Evolutionary conservation across 164 flowering plant genomes (phyloP), one percentile per base, ranked within the genome.

Genomic region (Macadamia tetraphylla): DNA sequence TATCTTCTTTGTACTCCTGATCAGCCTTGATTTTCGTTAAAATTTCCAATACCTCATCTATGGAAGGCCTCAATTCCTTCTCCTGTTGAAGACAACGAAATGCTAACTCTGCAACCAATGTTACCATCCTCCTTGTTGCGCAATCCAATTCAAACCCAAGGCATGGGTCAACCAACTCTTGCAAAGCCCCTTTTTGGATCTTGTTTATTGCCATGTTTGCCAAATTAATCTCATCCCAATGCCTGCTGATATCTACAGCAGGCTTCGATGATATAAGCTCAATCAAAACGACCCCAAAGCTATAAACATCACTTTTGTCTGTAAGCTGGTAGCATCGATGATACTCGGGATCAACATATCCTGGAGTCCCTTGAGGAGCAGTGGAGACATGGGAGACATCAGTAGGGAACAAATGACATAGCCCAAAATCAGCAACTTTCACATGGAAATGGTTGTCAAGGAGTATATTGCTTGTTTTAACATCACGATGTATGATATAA

Each of bases 241-340:
- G 23, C 23, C 23, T 23, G 23, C 23, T 23, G 23, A 23, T 23
- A 23, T 23, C 23, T 23, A 23, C 23, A 23, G 23, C 23, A 23
- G 23, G 23, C 90, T 64, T 66, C 18, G 90, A 84, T 11, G 90
- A 83, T 48, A 86, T 74, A 6, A 86, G 87, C 76, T 86, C 88
- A 44, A 83, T 51, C 4, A 86, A 75, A 5, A 86, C 86, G 7
- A 86, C 90, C 13, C 90, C 90, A 57, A 86, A 86, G 73, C 90
- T 86, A 42, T 84, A 86, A 5, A 84, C 86, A 71, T 86, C 90
- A 57, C 90, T 86, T 77, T 83, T 86, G 12, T 74, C 77, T 0
- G 90, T 83, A 6, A 86, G 86, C 69, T 84, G 84, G 68, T 86
- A 81, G 60, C 83, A 82, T 14, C 76, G 82, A 65, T 83, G 77